Base-by-base conservation (phyloP, 257 asterid species). In the Nicotiana paniculata region DNA sequence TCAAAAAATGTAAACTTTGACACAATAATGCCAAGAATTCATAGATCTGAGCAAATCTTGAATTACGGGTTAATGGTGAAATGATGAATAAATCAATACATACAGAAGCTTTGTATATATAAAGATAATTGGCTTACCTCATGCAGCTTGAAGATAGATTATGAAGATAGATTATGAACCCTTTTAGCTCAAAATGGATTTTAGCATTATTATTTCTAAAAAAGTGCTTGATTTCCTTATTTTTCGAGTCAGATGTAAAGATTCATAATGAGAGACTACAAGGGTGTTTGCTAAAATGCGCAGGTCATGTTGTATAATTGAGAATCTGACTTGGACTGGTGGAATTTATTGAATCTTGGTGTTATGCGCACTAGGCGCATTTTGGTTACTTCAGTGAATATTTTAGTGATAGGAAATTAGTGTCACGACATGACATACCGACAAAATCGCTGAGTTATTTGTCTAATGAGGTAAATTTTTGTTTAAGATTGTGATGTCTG, bases 11-110 rank as follows among this genome's bases (percentile, higher is more conserved):
- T 4, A 3, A 80, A n/a, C 48, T 66, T 67, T 51, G 68, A 16
- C 67, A 62, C 24, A 75, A 57, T 15, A 86, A 83, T 58, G n/a
- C 6, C 55, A 67, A 28, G 53, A 51, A 61, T 33, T 11, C 32
- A 79, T 59, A 82, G 89, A 86, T 86, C 86, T 84, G 70, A 4
- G 21, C 26, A 18, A 72, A 70, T 43, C 77, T 70, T 70, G 58
- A 70, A 39, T 70, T 11, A 43, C 12, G 39, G 24, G 6, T 70
- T 15, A 70, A 55, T 0, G 21, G 26, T n/a, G 10, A 70, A 70
- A 21, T 21, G 77, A 70, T 43, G 24, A 21, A 46, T 43, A 72
- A 24, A 72, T 46, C 13, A 21, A 39, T 48, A 72, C 78, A 72
- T 72, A 43, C 33, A 18, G 15, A 65, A 7, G 2, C 6, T 0